Percentiles rank a stretch among this genome's conserved stretches.
Evolutionary conservation across 176 grass and related monocot species (phyloP).

Genomic region (Hordeum marinum): DNA sequence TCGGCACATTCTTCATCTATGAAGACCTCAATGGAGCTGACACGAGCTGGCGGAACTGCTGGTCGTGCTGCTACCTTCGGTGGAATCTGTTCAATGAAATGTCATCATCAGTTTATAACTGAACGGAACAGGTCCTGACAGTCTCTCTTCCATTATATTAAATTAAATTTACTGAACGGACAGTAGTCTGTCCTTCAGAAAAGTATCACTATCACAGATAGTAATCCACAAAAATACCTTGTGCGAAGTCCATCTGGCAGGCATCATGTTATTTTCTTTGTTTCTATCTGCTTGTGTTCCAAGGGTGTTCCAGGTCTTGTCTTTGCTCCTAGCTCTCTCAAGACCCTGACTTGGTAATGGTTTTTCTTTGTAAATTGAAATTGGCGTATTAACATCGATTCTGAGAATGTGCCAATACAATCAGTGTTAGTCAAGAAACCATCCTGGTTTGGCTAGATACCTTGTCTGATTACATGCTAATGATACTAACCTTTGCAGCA

Average conservation of each 20-base stretch:
- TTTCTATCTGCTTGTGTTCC: slow-evolving; percentile 72
- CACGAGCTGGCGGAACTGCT: slow-evolving; percentile 33
- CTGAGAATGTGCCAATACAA: slow-evolving; percentile 35
- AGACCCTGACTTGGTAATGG: slow-evolving; percentile 27
- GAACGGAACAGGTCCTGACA: background rate
- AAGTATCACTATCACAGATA: background rate
- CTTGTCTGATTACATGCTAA: slow-evolving; percentile 2
- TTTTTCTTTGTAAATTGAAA: slow-evolving; percentile 73
- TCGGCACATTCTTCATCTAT: slow-evolving; percentile 61
- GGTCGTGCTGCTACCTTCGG: slow-evolving; percentile 42
- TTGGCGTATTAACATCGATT: slow-evolving; percentile 46
- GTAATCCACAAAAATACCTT: slow-evolving; percentile 48
- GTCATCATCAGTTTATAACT: slow-evolving; percentile 5
- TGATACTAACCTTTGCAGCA: slow-evolving; percentile 50
- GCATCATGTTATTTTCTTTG: slow-evolving; percentile 81
- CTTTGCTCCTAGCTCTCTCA: slow-evolving; percentile 35
- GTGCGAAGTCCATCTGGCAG: slow-evolving; percentile 72
- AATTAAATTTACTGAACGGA: background rate
- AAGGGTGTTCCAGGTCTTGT: slow-evolving; percentile 55
- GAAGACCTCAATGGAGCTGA: slow-evolving; percentile 57
- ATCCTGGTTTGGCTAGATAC: background rate
- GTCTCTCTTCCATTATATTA: background rate
- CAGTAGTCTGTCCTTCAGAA: background rate
- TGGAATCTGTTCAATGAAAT: slow-evolving; percentile 45
- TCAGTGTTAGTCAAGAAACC: background rate